Evolutionary conservation across 176 grass and related monocot species (phyloP).

Genomic region (Bonia amplexicaulis): DNA sequence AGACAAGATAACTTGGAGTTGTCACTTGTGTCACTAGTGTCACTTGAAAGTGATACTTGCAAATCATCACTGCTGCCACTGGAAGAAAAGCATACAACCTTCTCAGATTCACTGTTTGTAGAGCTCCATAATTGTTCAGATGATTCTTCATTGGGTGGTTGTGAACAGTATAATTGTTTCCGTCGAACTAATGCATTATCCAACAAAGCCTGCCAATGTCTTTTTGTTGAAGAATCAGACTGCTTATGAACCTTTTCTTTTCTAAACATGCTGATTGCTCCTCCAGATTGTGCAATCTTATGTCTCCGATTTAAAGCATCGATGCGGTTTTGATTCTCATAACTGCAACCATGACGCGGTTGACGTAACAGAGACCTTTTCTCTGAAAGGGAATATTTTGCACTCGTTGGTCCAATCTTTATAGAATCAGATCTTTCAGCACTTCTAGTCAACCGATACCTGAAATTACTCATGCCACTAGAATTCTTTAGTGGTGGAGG

Average conservation of each 20-base stretch:
- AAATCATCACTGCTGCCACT: slow-evolving; percentile 30
- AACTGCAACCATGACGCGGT: not conserved
- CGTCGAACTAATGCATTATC: slow-evolving; percentile 35
- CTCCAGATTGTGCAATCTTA: not conserved
- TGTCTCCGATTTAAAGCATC: slow-evolving; percentile 9
- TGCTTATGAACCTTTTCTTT: slow-evolving; percentile 11
- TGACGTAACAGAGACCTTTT: slow-evolving; percentile 25
- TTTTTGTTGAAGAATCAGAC: not conserved
- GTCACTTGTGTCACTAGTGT: slow-evolving; percentile 37
- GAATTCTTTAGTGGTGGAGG: not conserved
- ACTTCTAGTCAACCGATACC: slow-evolving; percentile 21
- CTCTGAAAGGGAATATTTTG: slow-evolving; percentile 25
- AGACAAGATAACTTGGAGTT: slow-evolving; percentile 36
- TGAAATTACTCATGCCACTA: not conserved
- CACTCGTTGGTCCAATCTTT: not conserved
- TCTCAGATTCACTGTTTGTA: slow-evolving; percentile 37
- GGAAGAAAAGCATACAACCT: slow-evolving; percentile 23
- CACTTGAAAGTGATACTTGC: slow-evolving; percentile 25
- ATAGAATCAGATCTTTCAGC: slow-evolving; percentile 2
- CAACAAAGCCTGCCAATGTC: slow-evolving; percentile 27
- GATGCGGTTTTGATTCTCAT: not conserved
- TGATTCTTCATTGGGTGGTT: not conserved
- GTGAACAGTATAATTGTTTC: slow-evolving; percentile 12
- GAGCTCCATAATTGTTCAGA: slow-evolving; percentile 28
- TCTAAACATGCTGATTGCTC: not conserved